These are phyloP conservation scores for Gossypium schwendimanii DNA, from an alignment of 441 rosid species.

Conservation along the genomic window DNA sequence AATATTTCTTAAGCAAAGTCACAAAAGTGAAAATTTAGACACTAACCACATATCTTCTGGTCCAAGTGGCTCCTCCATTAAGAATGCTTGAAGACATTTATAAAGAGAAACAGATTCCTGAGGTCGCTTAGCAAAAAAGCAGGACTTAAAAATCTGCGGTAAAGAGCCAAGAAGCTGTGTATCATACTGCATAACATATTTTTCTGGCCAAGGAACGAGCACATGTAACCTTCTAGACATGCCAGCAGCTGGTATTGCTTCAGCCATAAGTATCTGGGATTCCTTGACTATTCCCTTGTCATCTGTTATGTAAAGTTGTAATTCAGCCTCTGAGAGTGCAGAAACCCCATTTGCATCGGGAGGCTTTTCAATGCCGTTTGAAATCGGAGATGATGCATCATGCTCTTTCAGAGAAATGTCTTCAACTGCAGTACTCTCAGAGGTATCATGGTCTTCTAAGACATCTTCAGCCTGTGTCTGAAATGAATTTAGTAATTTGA, in stretches of 20 bases:
- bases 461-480: slow-evolving; percentile 30
- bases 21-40: slow-evolving; percentile 11
- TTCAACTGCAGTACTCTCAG: slow-evolving; percentile 32
- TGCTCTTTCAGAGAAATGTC: slow-evolving; percentile 34
- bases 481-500: slow-evolving; percentile 60
- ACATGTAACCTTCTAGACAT: slow-evolving; percentile 36
- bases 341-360: slow-evolving; percentile 32
- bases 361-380: slow-evolving; percentile 24
- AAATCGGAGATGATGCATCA: slow-evolving; percentile 23
- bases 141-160: slow-evolving; percentile 51
- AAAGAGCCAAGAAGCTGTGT: slow-evolving; percentile 40
- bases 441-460: slow-evolving; percentile 23
- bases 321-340: slow-evolving; percentile 41
- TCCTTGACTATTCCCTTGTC: slow-evolving; percentile 60
- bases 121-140: slow-evolving; percentile 41
- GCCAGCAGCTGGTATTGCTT: slow-evolving; percentile 33
- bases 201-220: slow-evolving; percentile 57
- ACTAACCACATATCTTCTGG: slow-evolving; percentile 89
- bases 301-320: slow-evolving; percentile 61
- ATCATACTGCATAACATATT: slow-evolving; percentile 43
- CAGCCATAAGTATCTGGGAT: slow-evolving; percentile 40
- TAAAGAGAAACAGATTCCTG: slow-evolving; percentile 60
- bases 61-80: slow-evolving; percentile 79
- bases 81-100: slow-evolving; percentile 75
- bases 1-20: slow-evolving; percentile 5